Percentiles rank a stretch among this genome's conserved stretches.
These are phyloP conservation scores for Penicillium nucicola DNA, from an alignment of 495 filamentous ascomycete genomes.

Conservation along the genomic window DNA sequence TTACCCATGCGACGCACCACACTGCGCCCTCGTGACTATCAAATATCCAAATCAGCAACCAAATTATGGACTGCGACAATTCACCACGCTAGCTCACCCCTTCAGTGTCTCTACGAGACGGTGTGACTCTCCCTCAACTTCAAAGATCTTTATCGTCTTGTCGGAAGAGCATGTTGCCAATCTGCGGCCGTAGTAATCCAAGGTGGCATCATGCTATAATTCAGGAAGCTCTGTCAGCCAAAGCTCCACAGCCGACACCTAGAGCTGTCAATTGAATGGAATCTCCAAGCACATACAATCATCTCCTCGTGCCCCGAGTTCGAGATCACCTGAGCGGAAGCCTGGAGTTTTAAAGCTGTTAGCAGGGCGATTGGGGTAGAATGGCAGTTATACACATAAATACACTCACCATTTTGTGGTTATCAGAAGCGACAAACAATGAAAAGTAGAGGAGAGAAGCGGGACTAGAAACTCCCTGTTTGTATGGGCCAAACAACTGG, in stretches of 20 bases:
- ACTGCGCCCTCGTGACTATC: conserved; percentile 89
- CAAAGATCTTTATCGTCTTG: conserved; percentile 98
- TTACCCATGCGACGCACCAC: conserved; percentile 91
- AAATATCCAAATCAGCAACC: background rate
- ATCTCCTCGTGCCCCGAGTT: conserved; percentile 98
- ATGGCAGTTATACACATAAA: background rate
- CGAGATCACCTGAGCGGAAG: conserved; percentile 72
- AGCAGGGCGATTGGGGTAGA: conserved; percentile 4
- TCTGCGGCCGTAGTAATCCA: conserved; percentile 96
- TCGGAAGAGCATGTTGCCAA: conserved; percentile 97
- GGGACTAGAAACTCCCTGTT: conserved; percentile 2
- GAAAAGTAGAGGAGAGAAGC: background rate
- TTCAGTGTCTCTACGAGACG: conserved; percentile 88
- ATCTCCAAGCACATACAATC: conserved; percentile 71
- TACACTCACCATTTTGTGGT: conserved; percentile 19
- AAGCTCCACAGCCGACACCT: background rate
- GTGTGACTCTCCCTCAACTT: conserved; percentile 93
- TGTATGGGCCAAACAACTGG: conserved; percentile 27
- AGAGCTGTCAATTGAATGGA: background rate
- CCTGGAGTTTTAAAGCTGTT: conserved; percentile 41
- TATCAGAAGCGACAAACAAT: conserved; percentile 2
- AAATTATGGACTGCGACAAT: background rate
- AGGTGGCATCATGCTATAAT: conserved; percentile 86
- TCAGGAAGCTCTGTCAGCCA: conserved; percentile 5
- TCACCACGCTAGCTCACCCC: conserved; percentile 56